Base-by-base conservation (phyloP, 2,329 filamentous ascomycete species). In the Cladorrhinum sp. region DNA sequence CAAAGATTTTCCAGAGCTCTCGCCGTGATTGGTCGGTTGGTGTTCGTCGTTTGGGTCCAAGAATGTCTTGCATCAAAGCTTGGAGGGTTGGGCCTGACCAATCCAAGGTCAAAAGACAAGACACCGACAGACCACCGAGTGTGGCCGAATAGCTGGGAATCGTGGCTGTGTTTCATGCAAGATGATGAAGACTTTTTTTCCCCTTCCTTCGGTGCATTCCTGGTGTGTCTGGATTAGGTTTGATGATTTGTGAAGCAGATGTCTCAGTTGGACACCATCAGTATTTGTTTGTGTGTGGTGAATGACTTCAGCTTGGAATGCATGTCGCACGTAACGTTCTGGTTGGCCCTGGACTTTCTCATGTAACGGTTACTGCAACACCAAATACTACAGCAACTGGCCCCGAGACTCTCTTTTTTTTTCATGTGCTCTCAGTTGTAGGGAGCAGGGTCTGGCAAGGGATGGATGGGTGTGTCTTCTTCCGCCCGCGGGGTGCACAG, bases 291-390 rank as follows among this genome's bases (percentile, higher is more conserved):
- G 4, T 39, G 39, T 21, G 6, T 57, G 26, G 36, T 23, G 9
- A 21, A 49, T 23, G 18, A 21, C 16, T n/a, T 24, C 39, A 57
- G 54, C 39, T 57, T 48, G 54, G 12, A 55, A 48, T 48, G 36
- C 5, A 57, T 57, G 54, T 57, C 39, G 39, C 54, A 57, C 54
- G 54, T 36, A 55, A 55, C 53, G 53, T 55, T 55, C 33, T 36
- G 33, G 8, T 16, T 36, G 12, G 14, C 3, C 33, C 3, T 10
- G 33, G 33, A 28, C 26, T 28, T 36, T 36, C 5, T 36, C 33
- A 36, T 36, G 33, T 46, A 46, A 46, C 42, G 16, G 16, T 46
- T 46, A 46, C 42, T 12, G 18, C 18, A 46, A 46, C 42, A 18
- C 16, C 16, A 20, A 46, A 18, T 20, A 21, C 42, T 4, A 46